Base-by-base conservation (phyloP, 2,329 filamentous ascomycete genomes). In the Penicillium sp. region DNA sequence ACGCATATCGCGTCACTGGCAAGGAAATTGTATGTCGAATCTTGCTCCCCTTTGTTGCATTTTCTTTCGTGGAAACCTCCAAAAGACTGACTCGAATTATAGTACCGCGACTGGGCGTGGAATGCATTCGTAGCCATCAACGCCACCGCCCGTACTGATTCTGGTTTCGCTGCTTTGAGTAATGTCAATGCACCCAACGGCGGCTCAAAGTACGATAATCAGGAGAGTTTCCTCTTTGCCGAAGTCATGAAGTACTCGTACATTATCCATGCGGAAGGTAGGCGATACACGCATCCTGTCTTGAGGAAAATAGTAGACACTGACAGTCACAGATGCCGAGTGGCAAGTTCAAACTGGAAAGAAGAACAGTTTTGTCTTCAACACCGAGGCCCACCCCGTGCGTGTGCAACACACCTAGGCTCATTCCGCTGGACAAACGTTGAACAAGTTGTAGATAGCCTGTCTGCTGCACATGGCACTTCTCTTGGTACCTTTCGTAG, bases 171-270 rank as follows among this genome's bases (percentile, higher is more conserved):
- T 9, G 76, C 78, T 28, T 72, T 94, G 47, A 65, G 59, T 0
- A 68, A 94, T 63, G 86, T 94, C 39, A 88, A 86, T 56, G 70
- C 68, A 3, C 58, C 62, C 3, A 75, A 73, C 28, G 87, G 86
- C 8, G 86, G 85, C 1, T 67, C 70, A 0, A 81, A 78, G 50
- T 67, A 69, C 37, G 81, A 95, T 65, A 84, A 85, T 65, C 86
- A 91, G 75, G 88, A 95, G 71, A 90, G 85, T 60, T 95, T 93
- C 72, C 84, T 86, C 74, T 89, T 94, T 66, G 88, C 89, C 0
- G 89, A 95, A 73, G 85, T 90, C 53, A 65, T 95, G 66, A 95
- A 95, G 76, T 94, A 94, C 66, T 74, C 79, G 48, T 94, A 87
- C 70, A 66, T 94, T 58, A 86, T 87, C 49, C 81, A 83, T 62